Base-by-base conservation (phyloP, 176 grass and related monocot species). In the Oryza meridionalis region DNA sequence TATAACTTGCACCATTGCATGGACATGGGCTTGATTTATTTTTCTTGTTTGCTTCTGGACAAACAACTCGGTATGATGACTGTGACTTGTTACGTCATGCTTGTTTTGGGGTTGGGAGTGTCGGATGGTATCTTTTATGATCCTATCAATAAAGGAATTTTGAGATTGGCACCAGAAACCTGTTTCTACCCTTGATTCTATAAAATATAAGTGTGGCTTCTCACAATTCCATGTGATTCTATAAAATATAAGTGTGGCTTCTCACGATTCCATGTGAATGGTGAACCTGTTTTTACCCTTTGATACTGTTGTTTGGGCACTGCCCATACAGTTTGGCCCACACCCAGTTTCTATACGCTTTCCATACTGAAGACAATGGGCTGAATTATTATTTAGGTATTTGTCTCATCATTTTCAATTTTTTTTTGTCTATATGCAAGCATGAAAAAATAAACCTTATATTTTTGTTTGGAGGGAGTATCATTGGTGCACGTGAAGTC, bases 61-160 rank as follows among this genome's bases (percentile, higher is more conserved):
- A 46, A 69, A 46, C 35, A 82, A 70, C 38, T 70, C 47, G 8
- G 44, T 69, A 22, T 69, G 46, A 49, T 75, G 37, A 81, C 32
- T 7, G 12, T 61, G 13, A 75, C 27, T 74, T 44, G 4, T 55
- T 70, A 37, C 1, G 2, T n/a, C 24, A 58, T 62, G 16, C n/a
- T 42, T 70, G 77, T 45, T 53, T n/a, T 76, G 72, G 31, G 44
- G 70, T 25, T 75, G 17, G 46, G 53, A 58, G n/a, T 58, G 1
- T 58, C 2, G 7, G 43, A 42, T 31, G 35, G 21, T 2, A 43
- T 4, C 37, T 38, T 11, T 61, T 61, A 31, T 70, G 65, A 59
- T 66, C 25, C 17, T 70, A 38, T 70, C 35, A 62, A 77, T 40
- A 77, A 46, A 7, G n/a, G 35, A 45, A 61, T 49, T 77, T 69